Evolutionary conservation across 352 stramenopile species (phyloP), one percentile per base, ranked within the genome.

Genomic region (Elongisporangium senticosum): DNA sequence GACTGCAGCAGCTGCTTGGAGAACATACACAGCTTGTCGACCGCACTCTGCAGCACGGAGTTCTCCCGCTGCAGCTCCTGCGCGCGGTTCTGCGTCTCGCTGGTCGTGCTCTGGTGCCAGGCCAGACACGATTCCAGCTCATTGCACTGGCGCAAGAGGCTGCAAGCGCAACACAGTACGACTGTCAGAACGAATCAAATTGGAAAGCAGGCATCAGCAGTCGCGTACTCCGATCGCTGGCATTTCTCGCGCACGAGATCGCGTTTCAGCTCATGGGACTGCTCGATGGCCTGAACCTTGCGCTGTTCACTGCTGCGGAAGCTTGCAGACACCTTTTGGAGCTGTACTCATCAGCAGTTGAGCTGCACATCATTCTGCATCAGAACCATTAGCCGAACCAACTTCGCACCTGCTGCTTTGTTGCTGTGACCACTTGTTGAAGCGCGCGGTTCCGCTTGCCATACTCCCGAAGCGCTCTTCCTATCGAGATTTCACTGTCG

Each of bases 1-100:
- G 76, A 80, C 28, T 58, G 33, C 20, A 72, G 59, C 20, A 89
- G 63, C 60, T 79, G 75, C 17, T 71, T 64, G 11, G 78, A 74
- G 57, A 83, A 88, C 23, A 76, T 65, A 19, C 75, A 75, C 19
- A 88, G 68, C 59, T 88, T 72, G n/a, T 51, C 49, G 22, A 85
- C 65, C 0, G 75, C 74, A 43, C 75, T 57, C 11, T 86, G 72
- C 10, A 88, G 50, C 14, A 80, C 64, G 37, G 51, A 62, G 51
- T 86, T 87, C 56, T 89, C 76, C n/a, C 64, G 64, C 47, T 86
- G 63, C 19, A 86, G 67, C 20, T 53, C 54, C 55, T 77, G 56
- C 48, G 70, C 67, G 20, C 72, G 71, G 19, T 65, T 55, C 21
- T 74, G 61, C 10, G 70, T 76, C 28, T 74, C 70, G 8, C 49